Conservation (phyloP, 257 asterid species). For the Cruciata laevipes region DNA sequence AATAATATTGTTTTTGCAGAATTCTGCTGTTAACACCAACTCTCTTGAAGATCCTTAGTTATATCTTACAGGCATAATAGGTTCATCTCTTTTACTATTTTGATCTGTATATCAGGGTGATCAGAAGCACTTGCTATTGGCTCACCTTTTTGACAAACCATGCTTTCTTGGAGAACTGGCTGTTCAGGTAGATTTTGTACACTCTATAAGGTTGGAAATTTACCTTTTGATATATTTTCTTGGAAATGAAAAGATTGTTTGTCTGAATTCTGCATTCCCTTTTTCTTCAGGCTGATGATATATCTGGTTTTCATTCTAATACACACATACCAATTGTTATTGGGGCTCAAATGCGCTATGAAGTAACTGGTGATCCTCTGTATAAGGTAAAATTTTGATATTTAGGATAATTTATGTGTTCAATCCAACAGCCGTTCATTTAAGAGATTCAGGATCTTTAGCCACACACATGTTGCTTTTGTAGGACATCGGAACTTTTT, state of each 20-base stretch:
- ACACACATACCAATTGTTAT: conserved; percentile 86
- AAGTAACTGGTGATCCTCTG: conserved; percentile 74
- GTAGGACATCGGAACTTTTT: conserved; percentile 74
- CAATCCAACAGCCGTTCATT: background rate
- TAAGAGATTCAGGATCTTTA: background rate
- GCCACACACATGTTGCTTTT: background rate
- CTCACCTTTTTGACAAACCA: conserved; percentile 91
- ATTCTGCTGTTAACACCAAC: background rate
- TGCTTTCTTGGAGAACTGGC: conserved; percentile 88
- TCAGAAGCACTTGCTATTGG: conserved; percentile 67
- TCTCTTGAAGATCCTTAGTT: background rate
- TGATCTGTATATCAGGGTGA: conserved; percentile 50
- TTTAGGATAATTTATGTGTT: background rate
- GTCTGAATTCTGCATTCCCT: background rate
- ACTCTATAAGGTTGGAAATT: background rate
- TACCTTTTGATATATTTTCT: background rate
- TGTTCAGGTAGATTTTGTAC: conserved; percentile 44
- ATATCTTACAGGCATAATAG: background rate
- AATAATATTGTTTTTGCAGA: background rate
- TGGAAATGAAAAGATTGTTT: background rate
- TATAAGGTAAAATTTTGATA: conserved; percentile 42
- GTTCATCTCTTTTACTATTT: background rate
- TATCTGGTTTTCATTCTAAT: conserved; percentile 73
- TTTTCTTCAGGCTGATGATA: conserved; percentile 57
- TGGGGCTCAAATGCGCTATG: conserved; percentile 94